Evolutionary conservation across 805 yeast genomes (phyloP), one percentile per base, ranked within the genome.

Genomic region (Saccharomyces mikatae): DNA sequence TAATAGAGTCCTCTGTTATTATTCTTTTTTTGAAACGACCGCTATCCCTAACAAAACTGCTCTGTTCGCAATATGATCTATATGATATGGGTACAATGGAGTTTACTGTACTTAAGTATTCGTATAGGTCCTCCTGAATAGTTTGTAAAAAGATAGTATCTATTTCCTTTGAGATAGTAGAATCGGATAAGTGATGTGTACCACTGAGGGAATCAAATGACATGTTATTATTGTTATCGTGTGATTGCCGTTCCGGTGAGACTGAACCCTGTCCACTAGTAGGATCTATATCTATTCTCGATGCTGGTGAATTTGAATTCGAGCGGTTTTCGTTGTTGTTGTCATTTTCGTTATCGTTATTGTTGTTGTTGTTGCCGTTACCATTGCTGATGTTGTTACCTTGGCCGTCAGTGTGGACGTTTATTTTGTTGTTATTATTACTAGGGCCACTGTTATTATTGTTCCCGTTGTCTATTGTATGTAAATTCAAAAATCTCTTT

Each of bases 61-160:
- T 49, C 41, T 54, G 54, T 30, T 56, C 57, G 52, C 64, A 58
- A 49, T 48, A 61, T 22, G 58, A 27, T 29, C 52, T 53, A 32
- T 61, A 61, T 4, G 62, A 54, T 14, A 51, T 10, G 14, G 64
- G 64, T 2, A 61, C 54, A n/a, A 58, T 52, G 3, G 59, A 49
- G 28, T 59, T 60, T 1, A 58, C 62, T 1, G 62, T 60, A 30
- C 54, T 53, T 24, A 61, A 48, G 29, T 61, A 61, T 10, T 58
- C 58, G 36, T 61, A 61, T 24, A 61, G 24, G 48, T 60, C 62
- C 29, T 55, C 58, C 50, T 57, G 58, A 29, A 58, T 54, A 8
- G 52, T 21, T 41, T 58, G 31, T 32, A 48, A 21, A 22, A 52
- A 29, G n/a, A 52, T 29, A 9, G 47, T 41, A 11, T 52, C 54